Evolutionary conservation across 2,329 filamentous ascomycete genomes (phyloP).

Genomic region (Neonectria punicea): DNA sequence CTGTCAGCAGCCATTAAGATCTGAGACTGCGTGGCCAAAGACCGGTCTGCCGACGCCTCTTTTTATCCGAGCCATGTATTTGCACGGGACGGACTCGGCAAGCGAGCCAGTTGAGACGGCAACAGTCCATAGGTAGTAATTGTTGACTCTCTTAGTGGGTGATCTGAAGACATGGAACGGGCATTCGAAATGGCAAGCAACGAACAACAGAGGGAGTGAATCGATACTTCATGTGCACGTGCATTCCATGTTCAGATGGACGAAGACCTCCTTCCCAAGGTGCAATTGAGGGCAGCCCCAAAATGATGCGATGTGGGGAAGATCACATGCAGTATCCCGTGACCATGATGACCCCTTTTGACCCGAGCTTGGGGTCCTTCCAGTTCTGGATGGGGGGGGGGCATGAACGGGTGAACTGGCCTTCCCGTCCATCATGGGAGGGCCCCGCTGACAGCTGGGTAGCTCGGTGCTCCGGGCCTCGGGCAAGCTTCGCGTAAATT

Average conservation of each 20-base stretch:
- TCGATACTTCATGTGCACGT: neutral
- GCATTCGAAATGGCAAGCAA: neutral
- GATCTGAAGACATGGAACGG: neutral
- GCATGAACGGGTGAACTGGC: slow-evolving; percentile 3
- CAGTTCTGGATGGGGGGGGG: slow-evolving; percentile 5
- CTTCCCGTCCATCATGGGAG: neutral
- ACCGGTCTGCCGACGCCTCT: slow-evolving; percentile 1
- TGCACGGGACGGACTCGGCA: neutral
- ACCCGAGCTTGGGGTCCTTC: neutral
- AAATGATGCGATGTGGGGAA: neutral
- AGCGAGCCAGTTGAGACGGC: slow-evolving; percentile 8
- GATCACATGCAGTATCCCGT: slow-evolving; percentile 39
- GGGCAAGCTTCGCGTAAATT: slow-evolving; percentile 46
- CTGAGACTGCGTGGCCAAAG: slow-evolving; percentile 2
- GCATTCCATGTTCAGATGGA: too few relatives aligned
- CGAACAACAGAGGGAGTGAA: neutral
- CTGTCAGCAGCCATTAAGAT: slow-evolving; percentile 3
- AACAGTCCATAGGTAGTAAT: neutral
- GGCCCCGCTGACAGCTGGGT: slow-evolving; percentile 14
- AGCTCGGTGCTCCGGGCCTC: slow-evolving; percentile 22
- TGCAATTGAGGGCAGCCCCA: neutral
- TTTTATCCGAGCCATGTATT: neutral
- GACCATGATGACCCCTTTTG: slow-evolving; percentile 24
- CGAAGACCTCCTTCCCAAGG: neutral
- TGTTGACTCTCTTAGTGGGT: too few relatives aligned